Evolutionary conservation across 2,329 filamentous ascomycete genomes (phyloP).

Genomic region (Fusarium praegraminearum): DNA sequence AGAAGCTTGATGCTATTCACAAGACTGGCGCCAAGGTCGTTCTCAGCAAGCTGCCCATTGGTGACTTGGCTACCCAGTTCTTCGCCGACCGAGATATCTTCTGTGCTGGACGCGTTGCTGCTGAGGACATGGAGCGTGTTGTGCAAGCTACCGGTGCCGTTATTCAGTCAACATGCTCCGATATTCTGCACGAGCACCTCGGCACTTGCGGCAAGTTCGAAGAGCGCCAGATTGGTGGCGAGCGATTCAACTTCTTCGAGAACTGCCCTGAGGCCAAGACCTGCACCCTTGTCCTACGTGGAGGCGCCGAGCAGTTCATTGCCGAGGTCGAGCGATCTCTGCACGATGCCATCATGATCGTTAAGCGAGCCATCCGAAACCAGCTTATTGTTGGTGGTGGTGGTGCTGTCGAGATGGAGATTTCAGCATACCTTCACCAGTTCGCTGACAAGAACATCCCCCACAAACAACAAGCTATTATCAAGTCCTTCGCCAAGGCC

Average conservation of each 20-base stretch:
- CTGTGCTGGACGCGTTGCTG: conserved; percentile 92
- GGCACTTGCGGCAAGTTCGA: conserved; percentile 92
- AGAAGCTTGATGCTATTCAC: conserved; percentile 96
- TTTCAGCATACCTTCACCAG: conserved; percentile 91
- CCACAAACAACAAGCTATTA: conserved; percentile 96
- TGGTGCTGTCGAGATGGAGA: conserved; percentile 95
- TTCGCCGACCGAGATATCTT: conserved; percentile 99
- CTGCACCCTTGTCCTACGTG: conserved; percentile 93
- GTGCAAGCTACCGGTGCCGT: conserved; percentile 94
- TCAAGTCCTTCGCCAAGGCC: conserved; percentile 98
- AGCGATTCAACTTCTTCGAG: conserved; percentile 99
- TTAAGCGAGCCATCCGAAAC: conserved; percentile 97
- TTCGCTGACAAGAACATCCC: conserved; percentile 93
- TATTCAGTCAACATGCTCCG: conserved; percentile 94
- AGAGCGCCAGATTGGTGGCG: conserved; percentile 95
- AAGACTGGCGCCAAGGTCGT: conserved; percentile 97
- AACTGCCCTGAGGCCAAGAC: conserved; percentile 96
- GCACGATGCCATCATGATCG: conserved; percentile 99
- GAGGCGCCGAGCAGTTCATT: conserved; percentile 98
- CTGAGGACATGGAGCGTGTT: conserved; percentile 95
- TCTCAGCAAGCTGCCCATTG: conserved; percentile 95
- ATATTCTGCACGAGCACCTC: conserved; percentile 89
- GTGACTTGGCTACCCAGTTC: conserved; percentile 96
- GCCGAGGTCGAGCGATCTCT: conserved; percentile 97
- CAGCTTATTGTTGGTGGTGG: conserved; percentile 94